Evolutionary conservation across 441 rosid species (phyloP).

Genomic region (Jatropha podagrica): DNA sequence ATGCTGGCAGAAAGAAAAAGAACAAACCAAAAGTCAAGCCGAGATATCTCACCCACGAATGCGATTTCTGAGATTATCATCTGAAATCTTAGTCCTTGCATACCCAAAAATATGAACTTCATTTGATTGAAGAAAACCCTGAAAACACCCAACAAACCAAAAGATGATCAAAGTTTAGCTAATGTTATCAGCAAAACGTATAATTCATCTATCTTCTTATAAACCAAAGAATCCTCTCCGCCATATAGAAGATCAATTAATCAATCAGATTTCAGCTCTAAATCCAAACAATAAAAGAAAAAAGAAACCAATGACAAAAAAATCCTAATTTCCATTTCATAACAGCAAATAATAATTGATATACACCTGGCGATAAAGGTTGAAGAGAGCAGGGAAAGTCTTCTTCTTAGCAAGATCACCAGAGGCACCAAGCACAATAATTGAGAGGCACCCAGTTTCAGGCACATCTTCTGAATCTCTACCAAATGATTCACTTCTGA

Average conservation of each 20-base stretch:
- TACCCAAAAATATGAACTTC: constrained; percentile 97
- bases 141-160: constrained; percentile 14
- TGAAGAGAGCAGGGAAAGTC: constrained; percentile 95
- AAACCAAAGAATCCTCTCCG: not conserved
- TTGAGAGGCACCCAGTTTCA: constrained; percentile 84
- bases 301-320: not conserved
- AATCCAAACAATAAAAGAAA: not conserved
- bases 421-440: constrained; percentile 93
- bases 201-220: not conserved
- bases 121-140: constrained; percentile 75
- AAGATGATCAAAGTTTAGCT: constrained; percentile 10
- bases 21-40: constrained; percentile 11
- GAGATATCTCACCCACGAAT: constrained; percentile 59
- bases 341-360: not conserved
- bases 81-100: constrained; percentile 89
- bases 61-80: constrained; percentile 69
- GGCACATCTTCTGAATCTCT: constrained; percentile 45
- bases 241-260: not conserved
- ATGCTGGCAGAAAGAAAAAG: not conserved
- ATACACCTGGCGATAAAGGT: constrained; percentile 84
- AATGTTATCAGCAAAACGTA: not conserved
- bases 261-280: not conserved
- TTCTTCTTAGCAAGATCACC: constrained; percentile 99
- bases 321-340: not conserved
- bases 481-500: constrained; percentile 45